Evolutionary conservation across 305 asterid genomes (phyloP), one percentile per base, ranked within the genome.

Genomic region (Plantago lanceolata): DNA sequence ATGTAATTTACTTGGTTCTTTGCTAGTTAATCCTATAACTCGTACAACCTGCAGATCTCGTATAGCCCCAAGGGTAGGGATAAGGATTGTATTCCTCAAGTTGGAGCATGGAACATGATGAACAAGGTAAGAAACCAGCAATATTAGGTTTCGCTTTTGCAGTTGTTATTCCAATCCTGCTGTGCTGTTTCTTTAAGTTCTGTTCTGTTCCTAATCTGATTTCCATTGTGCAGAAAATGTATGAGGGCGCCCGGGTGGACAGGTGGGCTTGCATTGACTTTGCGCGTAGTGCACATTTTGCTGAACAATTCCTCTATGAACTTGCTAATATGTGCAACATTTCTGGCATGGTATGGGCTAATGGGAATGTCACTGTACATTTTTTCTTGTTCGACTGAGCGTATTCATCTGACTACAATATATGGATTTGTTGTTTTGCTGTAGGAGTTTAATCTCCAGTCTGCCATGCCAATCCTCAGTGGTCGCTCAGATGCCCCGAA

Each of bases 61-160:
- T 93, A 93, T 74, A 89, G 87, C 68, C 97, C 90, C 59, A 84
- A 95, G 6, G 95, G 98, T 6, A 76, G 96, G 43, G 97, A 89
- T 78, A 89, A 73, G 79, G 95, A 87, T 65, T 89, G 96, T 62
- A 84, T 89, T 57, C 98, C 98, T 0, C 91, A 89, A 81, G 96
- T 89, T 65, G 98, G 98, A n/a, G 96, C 89, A 58, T 92, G 98
- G 98, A 89, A 92, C 20, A 92, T 93, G 98, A 93, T 89, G 98
- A 87, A 93, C 33, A 89, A 90, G 96, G 98, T 93, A 66, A 44
- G 54, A 56, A 28, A 24, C 28, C 28, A 24, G 2, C 28, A 24
- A n/a, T n/a, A n/a, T n/a, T n/a, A n/a, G n/a, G n/a, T n/a, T n/a
- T n/a, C n/a, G n/a, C n/a, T n/a, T n/a, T n/a, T n/a, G n/a, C n/a